These are phyloP conservation scores for Cystofilobasidium capitatum DNA, from an alignment of 768 basidiomycete genomes.

Conservation along the genomic window DNA sequence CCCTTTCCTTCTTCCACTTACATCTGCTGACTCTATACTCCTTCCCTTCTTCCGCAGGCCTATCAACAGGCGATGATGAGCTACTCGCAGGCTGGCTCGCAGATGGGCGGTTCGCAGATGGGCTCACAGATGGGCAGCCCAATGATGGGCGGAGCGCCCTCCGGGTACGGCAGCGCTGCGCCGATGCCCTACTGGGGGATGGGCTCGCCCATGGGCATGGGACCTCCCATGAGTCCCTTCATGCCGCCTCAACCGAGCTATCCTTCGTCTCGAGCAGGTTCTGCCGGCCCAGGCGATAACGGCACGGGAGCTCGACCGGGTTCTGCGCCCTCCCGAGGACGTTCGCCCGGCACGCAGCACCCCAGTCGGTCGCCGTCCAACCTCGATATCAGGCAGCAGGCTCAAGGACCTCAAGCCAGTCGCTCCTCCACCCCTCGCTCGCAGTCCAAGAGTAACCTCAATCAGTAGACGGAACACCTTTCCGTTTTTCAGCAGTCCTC, in stretches of 20 bases:
- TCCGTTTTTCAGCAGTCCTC: no score
- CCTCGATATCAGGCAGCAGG: neutral
- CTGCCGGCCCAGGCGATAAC: neutral
- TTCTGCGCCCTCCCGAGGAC: neutral
- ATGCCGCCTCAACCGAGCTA: neutral
- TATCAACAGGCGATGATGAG: slow-evolving; percentile 50
- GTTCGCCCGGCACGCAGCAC: neutral
- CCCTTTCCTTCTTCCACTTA: slow-evolving; percentile 30
- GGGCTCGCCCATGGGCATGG: neutral
- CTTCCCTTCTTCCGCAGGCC: slow-evolving; percentile 60
- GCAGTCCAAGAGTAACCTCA: no score
- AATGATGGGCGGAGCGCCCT: neutral
- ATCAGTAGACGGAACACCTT: no score
- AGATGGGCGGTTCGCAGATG: slow-evolving; percentile 25
- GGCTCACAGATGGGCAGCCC: neutral
- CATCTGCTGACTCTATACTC: slow-evolving; percentile 21
- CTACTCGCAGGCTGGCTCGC: slow-evolving; percentile 36
- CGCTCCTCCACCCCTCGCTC: no score
- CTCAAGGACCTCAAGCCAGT: no score
- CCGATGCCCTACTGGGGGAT: neutral
- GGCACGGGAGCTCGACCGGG: neutral
- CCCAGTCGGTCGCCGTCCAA: neutral
- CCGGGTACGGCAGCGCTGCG: neutral
- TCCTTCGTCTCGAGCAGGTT: neutral
- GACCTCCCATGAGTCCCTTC: neutral